Percentiles rank a stretch among this genome's conserved stretches.
phyloP scores from a whole-genome alignment of 225 moss, liverwort and hornwort genomes.

The Pleurozium schreberi region DNA sequence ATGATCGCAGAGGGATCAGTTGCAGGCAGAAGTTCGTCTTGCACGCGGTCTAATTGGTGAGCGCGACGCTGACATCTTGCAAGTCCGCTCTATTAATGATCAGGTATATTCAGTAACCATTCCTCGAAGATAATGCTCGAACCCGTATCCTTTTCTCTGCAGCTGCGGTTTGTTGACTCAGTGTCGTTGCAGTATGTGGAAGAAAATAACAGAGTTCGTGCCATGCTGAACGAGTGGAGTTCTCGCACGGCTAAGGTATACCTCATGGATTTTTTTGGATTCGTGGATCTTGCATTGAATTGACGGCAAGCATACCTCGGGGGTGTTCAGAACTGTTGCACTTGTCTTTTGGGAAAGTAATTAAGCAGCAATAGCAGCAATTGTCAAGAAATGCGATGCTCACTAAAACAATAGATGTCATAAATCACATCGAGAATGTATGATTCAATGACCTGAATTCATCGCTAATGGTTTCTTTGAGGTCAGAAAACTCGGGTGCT shows the following conservation, averaged over 20 bases:
- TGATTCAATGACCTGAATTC: not conserved
- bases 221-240: conserved; percentile 98
- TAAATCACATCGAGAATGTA: not conserved
- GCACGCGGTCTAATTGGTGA: conserved; percentile 73
- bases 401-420: not conserved
- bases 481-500: not conserved
- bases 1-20: conserved; percentile 74
- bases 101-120: conserved; percentile 41
- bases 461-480: not conserved
- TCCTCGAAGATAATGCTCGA: not conserved
- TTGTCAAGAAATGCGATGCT: not conserved
- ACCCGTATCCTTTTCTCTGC: not conserved
- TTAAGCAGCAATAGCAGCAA: not conserved
- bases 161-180: not conserved
- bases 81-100: conserved; percentile 60
- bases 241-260: conserved; percentile 80
- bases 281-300: not conserved
- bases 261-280: not conserved
- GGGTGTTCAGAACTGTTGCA: not conserved
- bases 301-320: not conserved
- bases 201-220: conserved; percentile 79
- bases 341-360: not conserved
- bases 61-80: conserved; percentile 74
- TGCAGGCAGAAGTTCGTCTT: conserved; percentile 68
- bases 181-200: conserved; percentile 55